phyloP scores from a whole-genome alignment of 306 rosid species.

The Lathyrus sativus region DNA sequence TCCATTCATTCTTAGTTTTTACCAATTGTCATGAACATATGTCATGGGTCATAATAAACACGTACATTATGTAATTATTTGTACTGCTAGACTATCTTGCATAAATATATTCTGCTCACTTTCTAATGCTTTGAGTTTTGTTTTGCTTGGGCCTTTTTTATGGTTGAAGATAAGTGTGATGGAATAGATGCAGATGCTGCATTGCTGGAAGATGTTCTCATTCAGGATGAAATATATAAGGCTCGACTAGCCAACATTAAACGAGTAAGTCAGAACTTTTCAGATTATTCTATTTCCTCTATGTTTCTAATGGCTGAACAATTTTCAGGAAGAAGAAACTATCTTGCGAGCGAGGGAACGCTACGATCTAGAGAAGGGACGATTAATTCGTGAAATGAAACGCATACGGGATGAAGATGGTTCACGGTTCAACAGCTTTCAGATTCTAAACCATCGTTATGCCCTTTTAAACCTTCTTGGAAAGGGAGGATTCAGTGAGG shows the following conservation, averaged over 20 bases:
- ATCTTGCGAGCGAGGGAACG: slow-evolving; percentile 93
- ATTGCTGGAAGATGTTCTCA: slow-evolving; percentile 66
- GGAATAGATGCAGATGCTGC: slow-evolving; percentile 72
- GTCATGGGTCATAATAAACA: slow-evolving; percentile 1
- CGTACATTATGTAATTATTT: neutral
- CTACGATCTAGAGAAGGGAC: slow-evolving; percentile 88
- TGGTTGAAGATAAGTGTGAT: slow-evolving; percentile 74
- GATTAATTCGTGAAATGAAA: slow-evolving; percentile 98
- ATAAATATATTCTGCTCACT: slow-evolving; percentile 22
- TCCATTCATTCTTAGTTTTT: slow-evolving; percentile 25
- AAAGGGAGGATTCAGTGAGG: slow-evolving; percentile 99
- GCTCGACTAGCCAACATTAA: slow-evolving; percentile 91
- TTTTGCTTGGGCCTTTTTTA: slow-evolving; percentile 26
- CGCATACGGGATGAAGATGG: slow-evolving; percentile 99
- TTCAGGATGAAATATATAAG: slow-evolving; percentile 92
- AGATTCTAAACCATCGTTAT: slow-evolving; percentile 85
- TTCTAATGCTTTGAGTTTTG: slow-evolving; percentile 27
- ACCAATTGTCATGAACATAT: slow-evolving; percentile 5
- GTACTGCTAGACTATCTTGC: slow-evolving; percentile 26
- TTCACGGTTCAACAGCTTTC: slow-evolving; percentile 98
- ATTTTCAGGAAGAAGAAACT: slow-evolving; percentile 80
- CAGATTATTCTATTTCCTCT: slow-evolving; percentile 26
- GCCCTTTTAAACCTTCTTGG: slow-evolving; percentile 98
- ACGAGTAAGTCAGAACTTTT: slow-evolving; percentile 61
- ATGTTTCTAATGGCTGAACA: slow-evolving; percentile 36